A percentile compares a stretch with the other conserved stretches of the same genome.
phyloP scores from a whole-genome alignment of 257 asterid species.

The Orobanche coerulescens region DNA sequence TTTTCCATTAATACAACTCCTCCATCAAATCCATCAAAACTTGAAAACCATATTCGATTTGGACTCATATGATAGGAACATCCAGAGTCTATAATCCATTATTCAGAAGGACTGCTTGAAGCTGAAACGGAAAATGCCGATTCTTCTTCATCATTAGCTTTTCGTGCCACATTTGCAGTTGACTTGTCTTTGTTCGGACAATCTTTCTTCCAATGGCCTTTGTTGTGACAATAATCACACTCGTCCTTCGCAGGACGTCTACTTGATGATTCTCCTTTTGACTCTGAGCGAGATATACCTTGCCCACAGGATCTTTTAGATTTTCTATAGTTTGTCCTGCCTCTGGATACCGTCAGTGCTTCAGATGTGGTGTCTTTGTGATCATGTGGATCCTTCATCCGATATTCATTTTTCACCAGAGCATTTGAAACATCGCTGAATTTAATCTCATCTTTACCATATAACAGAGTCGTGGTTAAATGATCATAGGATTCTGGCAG shows the following conservation, averaged over 20 bases:
- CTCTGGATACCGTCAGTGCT: no score
- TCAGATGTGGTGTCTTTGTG: no score
- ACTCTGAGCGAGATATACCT: neutral
- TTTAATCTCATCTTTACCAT: no score
- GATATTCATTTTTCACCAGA: no score
- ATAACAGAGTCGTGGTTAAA: no score
- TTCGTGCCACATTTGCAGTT: neutral
- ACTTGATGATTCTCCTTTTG: neutral
- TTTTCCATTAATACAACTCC: neutral
- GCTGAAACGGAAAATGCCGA: neutral
- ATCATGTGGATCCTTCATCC: no score
- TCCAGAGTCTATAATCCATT: neutral
- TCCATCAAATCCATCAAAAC: neutral
- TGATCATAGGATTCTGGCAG: no score
- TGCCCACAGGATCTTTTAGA: neutral
- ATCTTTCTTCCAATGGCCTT: neutral
- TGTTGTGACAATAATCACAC: neutral
- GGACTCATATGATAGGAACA: neutral
- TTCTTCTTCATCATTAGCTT: neutral
- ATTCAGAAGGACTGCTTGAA: neutral
- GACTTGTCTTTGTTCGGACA: neutral
- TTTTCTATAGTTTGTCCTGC: no score
- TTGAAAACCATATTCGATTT: neutral
- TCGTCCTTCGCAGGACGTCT: neutral
- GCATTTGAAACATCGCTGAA: no score